Conservation (phyloP, 495 filamentous ascomycete genomes). For the Annulohypoxylon maeteangense region DNA sequence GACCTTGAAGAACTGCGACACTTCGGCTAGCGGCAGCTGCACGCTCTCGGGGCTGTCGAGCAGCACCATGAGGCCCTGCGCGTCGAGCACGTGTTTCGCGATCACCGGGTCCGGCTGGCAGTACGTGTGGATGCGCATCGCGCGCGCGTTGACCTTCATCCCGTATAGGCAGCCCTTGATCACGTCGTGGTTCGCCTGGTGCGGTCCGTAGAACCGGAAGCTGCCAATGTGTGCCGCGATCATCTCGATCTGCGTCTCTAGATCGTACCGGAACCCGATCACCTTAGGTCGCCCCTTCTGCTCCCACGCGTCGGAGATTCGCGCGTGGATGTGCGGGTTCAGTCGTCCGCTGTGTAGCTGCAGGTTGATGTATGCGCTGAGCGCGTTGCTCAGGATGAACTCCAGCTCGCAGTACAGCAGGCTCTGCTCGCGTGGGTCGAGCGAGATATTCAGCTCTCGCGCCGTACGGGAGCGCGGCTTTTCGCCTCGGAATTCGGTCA, state of each 20-base stretch:
- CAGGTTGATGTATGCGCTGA: constrained; percentile 53
- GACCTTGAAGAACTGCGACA: constrained; percentile 52
- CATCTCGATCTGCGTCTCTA: constrained; percentile 62
- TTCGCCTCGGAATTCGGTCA: constrained; percentile 39
- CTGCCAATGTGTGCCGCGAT: constrained; percentile 50
- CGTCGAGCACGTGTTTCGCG: constrained; percentile 57
- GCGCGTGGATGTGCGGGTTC: constrained; percentile 47
- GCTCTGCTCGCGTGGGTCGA: constrained; percentile 57
- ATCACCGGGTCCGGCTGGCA: constrained; percentile 61
- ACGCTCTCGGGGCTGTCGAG: constrained; percentile 46
- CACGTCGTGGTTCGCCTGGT: constrained; percentile 34
- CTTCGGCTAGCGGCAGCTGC: constrained; percentile 53
- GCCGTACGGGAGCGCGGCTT: constrained; percentile 21
- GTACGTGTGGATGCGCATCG: constrained; percentile 54
- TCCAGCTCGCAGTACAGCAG: constrained; percentile 60
- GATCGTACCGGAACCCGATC: constrained; percentile 58
- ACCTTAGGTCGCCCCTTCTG: constrained; percentile 57
- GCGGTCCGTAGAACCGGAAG: constrained; percentile 57
- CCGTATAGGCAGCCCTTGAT: constrained; percentile 52
- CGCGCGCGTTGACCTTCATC: constrained; percentile 54
- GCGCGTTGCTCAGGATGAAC: constrained; percentile 47
- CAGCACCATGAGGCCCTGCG: constrained; percentile 52
- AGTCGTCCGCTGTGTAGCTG: constrained; percentile 55
- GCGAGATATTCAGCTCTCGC: constrained; percentile 49
- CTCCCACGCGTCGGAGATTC: constrained; percentile 52